Evolutionary conservation across 768 basidiomycete species (phyloP), one percentile per base, ranked within the genome.

Genomic region (Glaciozyma antarctica): DNA sequence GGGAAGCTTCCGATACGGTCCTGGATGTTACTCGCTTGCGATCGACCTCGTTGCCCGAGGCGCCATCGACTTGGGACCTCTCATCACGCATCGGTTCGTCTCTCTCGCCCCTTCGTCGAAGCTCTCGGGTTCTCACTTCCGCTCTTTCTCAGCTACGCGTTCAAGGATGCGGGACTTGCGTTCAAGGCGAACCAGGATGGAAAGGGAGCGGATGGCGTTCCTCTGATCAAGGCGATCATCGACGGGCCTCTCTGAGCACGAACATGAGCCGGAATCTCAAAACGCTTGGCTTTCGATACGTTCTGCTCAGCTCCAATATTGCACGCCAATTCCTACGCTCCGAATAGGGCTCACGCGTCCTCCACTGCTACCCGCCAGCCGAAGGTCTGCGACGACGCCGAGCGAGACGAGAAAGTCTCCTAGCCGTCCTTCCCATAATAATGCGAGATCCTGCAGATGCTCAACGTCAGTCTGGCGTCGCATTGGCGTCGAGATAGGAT

Each of bases 361-460:
- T 6, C 63, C 61, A 8, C 43, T 58, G 24, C 43, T n/a, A 17
- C 41, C 44, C n/a, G 57, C 69, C 30, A 65, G 65, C 4, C 60
- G 63, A 13, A 98, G 81, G 75, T 98, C 90, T 5, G 90, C 90
- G n/a, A 91, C 82, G 21, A 95, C 85, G 8, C 94, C 94, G 34
- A 94, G 76, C 69, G 91, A 88, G 68, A 98, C 84, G 12, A 98
- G 79, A 80, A 92, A 86, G 71, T 91, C 90, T 60, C 86, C 83
- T 72, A 98, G 76, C 26, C 93, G 85, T 19, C 93, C 91, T 78
- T 95, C 90, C 88, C 94, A 98, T 75, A 95, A 83, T 48, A 98
- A 75, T 7, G 93, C 87, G 24, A 97, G 81, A 67, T 91, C 87
- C 92, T 92, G 53, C 19, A 12, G 21, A 41, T 0, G 2, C 21